Conservation (phyloP, 2,329 filamentous ascomycete genomes). For the Hypomyces rosellus region DNA sequence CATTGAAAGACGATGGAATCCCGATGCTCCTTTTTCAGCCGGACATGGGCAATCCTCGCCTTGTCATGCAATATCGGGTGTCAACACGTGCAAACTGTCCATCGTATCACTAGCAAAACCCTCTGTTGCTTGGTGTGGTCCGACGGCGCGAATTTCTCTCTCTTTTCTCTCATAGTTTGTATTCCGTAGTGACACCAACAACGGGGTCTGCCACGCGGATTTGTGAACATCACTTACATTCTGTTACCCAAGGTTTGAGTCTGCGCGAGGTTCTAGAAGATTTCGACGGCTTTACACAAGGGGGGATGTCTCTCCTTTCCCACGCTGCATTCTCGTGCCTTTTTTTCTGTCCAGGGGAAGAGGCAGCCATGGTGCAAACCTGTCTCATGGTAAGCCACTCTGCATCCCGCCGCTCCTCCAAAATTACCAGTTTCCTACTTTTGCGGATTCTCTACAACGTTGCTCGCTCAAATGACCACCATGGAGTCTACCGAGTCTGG, state of each 20-base stretch:
- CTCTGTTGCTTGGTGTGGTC: background rate
- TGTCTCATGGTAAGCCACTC: conserved; percentile 4
- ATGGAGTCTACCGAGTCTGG: background rate
- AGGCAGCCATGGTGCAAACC: background rate
- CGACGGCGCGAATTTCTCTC: conserved; percentile 5
- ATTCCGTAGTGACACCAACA: conserved; percentile 6
- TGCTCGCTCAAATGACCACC: no score
- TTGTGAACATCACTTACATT: background rate
- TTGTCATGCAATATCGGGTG: background rate
- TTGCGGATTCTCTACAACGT: no score
- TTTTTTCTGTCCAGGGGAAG: background rate
- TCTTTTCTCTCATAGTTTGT: background rate
- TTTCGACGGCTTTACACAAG: background rate
- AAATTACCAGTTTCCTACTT: background rate
- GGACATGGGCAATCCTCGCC: background rate
- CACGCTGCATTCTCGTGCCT: background rate
- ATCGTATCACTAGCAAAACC: conserved; percentile 2
- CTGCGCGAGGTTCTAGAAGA: conserved; percentile 6
- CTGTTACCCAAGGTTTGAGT: background rate
- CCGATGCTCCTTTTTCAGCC: background rate
- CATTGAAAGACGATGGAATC: no score
- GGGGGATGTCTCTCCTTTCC: background rate
- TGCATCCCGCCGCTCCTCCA: conserved; percentile 1
- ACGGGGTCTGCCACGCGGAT: conserved; percentile 3
- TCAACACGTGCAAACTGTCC: background rate